Evolutionary conservation across 257 asterid genomes (phyloP).

Genomic region (Gynochthodes officinalis): DNA sequence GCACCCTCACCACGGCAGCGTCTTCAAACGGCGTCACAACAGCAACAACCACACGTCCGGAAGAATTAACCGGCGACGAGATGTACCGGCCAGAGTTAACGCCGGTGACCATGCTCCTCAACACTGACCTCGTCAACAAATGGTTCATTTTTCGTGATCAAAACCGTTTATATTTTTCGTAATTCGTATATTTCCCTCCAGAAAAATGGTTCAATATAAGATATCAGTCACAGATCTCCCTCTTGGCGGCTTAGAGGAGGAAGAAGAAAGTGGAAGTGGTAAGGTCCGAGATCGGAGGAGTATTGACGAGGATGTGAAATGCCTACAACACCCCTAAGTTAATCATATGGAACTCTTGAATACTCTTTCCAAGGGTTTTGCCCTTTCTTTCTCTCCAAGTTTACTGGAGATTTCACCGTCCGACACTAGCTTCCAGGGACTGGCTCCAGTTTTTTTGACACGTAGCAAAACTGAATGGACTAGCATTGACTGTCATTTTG

Average conservation of each 20-base stretch:
- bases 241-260: too few relatives aligned
- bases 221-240: too few relatives aligned
- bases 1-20: slow-evolving; percentile 26
- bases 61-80: slow-evolving; percentile 20
- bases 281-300: too few relatives aligned
- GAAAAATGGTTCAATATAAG: neutral
- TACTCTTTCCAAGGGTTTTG: neutral
- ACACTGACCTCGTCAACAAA: slow-evolving; percentile 33
- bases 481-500: neutral
- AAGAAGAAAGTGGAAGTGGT: neutral
- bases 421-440: neutral
- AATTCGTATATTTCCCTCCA: neutral
- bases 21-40: slow-evolving; percentile 26
- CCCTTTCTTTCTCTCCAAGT: slow-evolving; percentile 20
- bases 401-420: neutral
- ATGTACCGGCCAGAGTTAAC: slow-evolving; percentile 28
- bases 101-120: slow-evolving; percentile 48
- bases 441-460: neutral
- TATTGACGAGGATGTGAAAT: neutral
- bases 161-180: neutral
- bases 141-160: slow-evolving; percentile 46
- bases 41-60: slow-evolving; percentile 17
- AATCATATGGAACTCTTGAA: neutral
- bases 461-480: neutral
- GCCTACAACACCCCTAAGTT: neutral